Base-by-base conservation (phyloP, 192 early-diverging fungal species). In the Coemansia aciculifera region DNA sequence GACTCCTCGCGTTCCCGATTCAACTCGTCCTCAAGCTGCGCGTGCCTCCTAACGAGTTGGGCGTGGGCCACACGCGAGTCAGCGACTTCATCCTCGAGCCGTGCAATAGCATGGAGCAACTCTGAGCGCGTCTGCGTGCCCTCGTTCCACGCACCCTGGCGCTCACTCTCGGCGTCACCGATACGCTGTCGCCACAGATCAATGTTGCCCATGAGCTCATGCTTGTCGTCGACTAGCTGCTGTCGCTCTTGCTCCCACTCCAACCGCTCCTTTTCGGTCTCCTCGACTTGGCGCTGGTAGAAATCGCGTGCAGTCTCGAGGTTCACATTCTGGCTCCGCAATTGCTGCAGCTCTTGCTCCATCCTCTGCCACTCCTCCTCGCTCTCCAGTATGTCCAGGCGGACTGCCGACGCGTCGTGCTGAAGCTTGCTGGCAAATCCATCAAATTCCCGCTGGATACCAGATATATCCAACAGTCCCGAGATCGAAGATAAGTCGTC, bases 201-300 rank as follows among this genome's bases (percentile, higher is more conserved):
- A 8, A 82, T 64, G 5, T 57, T 69, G 31, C 42, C n/a, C 31
- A 71, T 62, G 5, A 77, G 67, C 27, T 77, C 76, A 5, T 43
- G 54, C 21, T 72, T 74, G 32, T 78, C 72, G 17, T 78, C 71
- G 11, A 38, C 24, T 42, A 83, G 43, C 32, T 70, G 65, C 66
- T 78, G 68, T 2, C 80, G 80, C 49, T 83, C 80, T 17, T 52
- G 44, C 44, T 78, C 80, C 80, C 75, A 78, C 46, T 83, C 75
- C 1, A 48, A 39, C 7, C 73, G 64, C 1, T 78, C 72, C 15
- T 44, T 63, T 44, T 83, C 72, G 12, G 70, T 34, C 13, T 59
- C 72, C 3, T 61, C 62, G 10, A 59, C 61, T 40, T 74, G 68
- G 21, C 46, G 54, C 9, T 83, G 69, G 19, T 62, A 49, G 34